phyloP scores from a whole-genome alignment of 2,329 filamentous ascomycete genomes.

The Graphilbum sp. region DNA sequence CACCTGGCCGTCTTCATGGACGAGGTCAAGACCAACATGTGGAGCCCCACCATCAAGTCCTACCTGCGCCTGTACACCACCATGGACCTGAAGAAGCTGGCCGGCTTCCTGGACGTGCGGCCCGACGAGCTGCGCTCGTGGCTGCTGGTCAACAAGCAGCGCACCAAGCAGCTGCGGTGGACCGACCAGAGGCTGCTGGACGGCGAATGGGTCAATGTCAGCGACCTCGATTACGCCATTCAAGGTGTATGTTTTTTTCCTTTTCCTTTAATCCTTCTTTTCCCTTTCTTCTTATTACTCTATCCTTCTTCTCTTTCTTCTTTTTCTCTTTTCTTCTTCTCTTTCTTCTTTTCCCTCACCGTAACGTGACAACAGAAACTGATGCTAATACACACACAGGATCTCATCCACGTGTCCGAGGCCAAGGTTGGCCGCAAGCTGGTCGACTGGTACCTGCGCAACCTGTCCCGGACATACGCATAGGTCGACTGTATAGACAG shows the following conservation, averaged over 20 bases:
- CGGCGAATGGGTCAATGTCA: conserved; percentile 82
- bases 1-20: conserved; percentile 98
- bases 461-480: conserved; percentile 88
- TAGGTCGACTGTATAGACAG: no score
- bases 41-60: conserved; percentile 91
- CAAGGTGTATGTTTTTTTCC: conserved; percentile 56
- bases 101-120: conserved; percentile 91
- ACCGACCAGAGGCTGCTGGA: conserved; percentile 78
- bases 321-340: not conserved
- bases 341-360: not conserved
- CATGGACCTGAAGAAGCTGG: conserved; percentile 97
- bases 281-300: not conserved
- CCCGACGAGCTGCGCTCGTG: conserved; percentile 90
- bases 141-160: conserved; percentile 96
- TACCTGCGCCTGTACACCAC: conserved; percentile 99
- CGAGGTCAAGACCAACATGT: conserved; percentile 98
- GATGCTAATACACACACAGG: conserved; percentile 42
- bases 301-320: not conserved
- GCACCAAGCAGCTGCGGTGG: conserved; percentile 92
- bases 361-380: conserved; percentile 10
- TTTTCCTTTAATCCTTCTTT: conserved; percentile 3
- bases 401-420: conserved; percentile 96
- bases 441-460: conserved; percentile 97
- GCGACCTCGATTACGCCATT: conserved; percentile 93
- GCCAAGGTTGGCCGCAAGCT: conserved; percentile 95